Conservation (phyloP, 257 asterid genomes). For the Solanum ossicruentum region DNA sequence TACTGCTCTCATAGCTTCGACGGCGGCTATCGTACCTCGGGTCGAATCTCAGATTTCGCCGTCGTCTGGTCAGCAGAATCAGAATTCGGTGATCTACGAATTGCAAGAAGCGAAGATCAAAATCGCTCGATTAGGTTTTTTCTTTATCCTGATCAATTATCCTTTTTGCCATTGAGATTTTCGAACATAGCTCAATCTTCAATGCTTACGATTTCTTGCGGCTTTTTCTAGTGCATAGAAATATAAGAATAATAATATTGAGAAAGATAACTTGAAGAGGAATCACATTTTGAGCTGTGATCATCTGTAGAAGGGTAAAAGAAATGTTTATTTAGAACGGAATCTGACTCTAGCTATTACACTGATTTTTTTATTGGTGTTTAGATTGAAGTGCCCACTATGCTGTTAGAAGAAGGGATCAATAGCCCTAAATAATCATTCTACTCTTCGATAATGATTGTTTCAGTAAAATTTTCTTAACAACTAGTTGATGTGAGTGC, state of each 20-base stretch:
- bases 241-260: background rate
- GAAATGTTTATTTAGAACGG: background rate
- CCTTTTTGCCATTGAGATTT: background rate
- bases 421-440: background rate
- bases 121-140: constrained; percentile 61
- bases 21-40: constrained; percentile 19
- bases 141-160: background rate
- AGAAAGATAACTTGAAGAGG: background rate
- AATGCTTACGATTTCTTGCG: background rate
- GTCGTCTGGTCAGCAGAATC: constrained; percentile 11
- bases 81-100: constrained; percentile 19
- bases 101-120: constrained; percentile 47
- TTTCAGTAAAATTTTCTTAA: background rate
- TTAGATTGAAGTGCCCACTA: background rate
- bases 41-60: constrained; percentile 12
- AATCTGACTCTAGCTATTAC: background rate
- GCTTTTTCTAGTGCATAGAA: background rate
- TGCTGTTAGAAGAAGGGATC: background rate
- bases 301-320: background rate
- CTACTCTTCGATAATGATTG: background rate
- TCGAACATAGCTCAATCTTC: background rate
- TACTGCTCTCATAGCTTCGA: constrained; percentile 3
- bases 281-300: background rate
- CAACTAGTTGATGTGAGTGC: background rate
- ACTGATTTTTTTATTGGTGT: background rate